These are phyloP conservation scores for Adansonia rubrostipa DNA, from an alignment of 441 rosid genomes.

Conservation along the genomic window DNA sequence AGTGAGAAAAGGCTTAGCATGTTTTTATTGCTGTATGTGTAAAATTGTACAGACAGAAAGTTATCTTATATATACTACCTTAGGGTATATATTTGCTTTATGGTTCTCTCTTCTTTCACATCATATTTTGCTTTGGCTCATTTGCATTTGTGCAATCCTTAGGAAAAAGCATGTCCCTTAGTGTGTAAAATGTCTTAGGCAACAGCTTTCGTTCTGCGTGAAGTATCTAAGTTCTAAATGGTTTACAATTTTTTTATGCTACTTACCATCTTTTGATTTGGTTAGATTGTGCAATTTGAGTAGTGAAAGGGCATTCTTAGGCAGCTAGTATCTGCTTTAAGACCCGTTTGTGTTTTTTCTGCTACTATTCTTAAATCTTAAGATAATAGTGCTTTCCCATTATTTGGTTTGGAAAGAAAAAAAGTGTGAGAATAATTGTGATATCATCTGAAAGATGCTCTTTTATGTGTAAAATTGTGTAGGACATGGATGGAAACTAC, in stretches of 20 bases:
- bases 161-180: neutral
- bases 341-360: neutral
- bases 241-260: neutral
- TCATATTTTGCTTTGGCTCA: neutral
- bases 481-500: neutral
- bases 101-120: neutral
- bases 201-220: neutral
- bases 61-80: neutral
- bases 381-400: neutral
- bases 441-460: neutral
- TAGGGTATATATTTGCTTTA: constrained; percentile 1
- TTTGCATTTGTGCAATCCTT: neutral
- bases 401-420: neutral
- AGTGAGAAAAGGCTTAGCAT: neutral
- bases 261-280: neutral
- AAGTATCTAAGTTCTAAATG: neutral
- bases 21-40: neutral
- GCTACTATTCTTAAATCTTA: constrained; percentile 1
- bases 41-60: neutral
- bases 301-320: neutral
- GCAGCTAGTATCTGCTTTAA: neutral
- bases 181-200: neutral
- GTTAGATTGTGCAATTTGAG: neutral
- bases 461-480: neutral
- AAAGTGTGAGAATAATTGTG: neutral